Percentiles rank a stretch among this genome's conserved stretches.
Conservation (phyloP, 495 filamentous ascomycete species). For the Aspergillus incahuasiensis region DNA sequence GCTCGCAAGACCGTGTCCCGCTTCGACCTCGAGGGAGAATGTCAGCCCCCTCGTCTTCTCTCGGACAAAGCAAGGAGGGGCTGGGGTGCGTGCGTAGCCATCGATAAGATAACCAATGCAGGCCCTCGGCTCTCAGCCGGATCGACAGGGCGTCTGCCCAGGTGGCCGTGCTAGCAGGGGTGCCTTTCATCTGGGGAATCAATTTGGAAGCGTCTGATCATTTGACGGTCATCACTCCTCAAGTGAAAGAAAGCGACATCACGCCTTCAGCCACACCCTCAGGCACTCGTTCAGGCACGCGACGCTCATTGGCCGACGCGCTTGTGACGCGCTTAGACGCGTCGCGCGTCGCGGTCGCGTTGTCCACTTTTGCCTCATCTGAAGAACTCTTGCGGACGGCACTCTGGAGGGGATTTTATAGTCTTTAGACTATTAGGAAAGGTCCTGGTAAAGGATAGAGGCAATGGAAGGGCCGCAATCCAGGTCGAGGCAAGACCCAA, state of each 20-base stretch:
- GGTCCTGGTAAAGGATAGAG: not conserved
- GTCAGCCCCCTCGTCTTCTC: not conserved
- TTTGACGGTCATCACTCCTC: too few relatives aligned
- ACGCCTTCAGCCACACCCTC: too few relatives aligned
- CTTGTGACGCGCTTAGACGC: not conserved
- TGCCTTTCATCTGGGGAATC: not conserved
- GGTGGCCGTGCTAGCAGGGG: not conserved
- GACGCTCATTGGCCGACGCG: not conserved
- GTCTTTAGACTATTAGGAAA: not conserved
- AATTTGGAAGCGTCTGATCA: too few relatives aligned
- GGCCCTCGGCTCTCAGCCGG: too few relatives aligned
- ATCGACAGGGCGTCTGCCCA: not conserved
- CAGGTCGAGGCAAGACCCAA: not conserved
- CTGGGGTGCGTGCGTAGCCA: not conserved
- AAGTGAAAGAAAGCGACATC: too few relatives aligned
- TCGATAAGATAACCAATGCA: not conserved
- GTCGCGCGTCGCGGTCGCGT: not conserved
- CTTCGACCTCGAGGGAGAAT: conserved; percentile 4
- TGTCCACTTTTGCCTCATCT: not conserved
- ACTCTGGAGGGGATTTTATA: too few relatives aligned
- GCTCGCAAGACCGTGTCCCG: too few relatives aligned
- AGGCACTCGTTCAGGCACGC: not conserved
- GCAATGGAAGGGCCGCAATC: not conserved
- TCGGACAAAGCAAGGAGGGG: conserved; percentile 7
- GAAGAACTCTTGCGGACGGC: too few relatives aligned